These are phyloP conservation scores for Trichoderma sp. DNA, from an alignment of 2,329 filamentous ascomycete species.

Conservation along the genomic window DNA sequence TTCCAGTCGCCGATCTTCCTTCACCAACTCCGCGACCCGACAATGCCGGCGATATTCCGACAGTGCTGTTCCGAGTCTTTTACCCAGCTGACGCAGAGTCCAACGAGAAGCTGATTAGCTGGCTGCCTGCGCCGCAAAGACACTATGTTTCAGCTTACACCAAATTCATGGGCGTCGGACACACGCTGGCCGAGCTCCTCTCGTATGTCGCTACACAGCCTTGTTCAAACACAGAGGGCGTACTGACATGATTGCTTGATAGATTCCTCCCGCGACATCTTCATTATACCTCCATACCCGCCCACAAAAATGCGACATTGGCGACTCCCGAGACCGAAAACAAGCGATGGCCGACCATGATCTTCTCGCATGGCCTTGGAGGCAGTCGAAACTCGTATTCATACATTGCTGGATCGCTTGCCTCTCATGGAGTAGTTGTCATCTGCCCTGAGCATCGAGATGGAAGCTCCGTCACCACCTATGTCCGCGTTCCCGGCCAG, in stretches of 20 bases:
- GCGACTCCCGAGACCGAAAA: slow-evolving; percentile 52
- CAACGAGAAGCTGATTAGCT: slow-evolving; percentile 65
- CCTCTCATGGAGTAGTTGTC: slow-evolving; percentile 80
- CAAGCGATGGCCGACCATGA: slow-evolving; percentile 74
- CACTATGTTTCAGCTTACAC: slow-evolving; percentile 76
- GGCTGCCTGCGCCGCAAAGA: slow-evolving; percentile 78
- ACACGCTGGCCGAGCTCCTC: slow-evolving; percentile 60
- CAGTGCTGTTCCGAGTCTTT: slow-evolving; percentile 79
- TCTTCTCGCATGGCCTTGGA: slow-evolving; percentile 86
- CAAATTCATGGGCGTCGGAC: slow-evolving; percentile 70
- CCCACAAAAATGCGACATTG: slow-evolving; percentile 70
- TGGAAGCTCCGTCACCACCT: slow-evolving; percentile 75
- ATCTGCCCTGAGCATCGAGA: slow-evolving; percentile 83
- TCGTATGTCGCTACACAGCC: slow-evolving; percentile 49
- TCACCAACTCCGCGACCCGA: slow-evolving; percentile 58
- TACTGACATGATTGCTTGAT: slow-evolving; percentile 11
- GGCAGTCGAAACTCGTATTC: slow-evolving; percentile 84
- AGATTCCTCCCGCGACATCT: slow-evolving; percentile 72
- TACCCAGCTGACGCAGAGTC: slow-evolving; percentile 68
- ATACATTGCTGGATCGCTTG: slow-evolving; percentile 76
- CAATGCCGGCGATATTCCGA: slow-evolving; percentile 63
- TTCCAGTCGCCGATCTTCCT: slow-evolving; percentile 65
- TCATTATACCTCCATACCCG: slow-evolving; percentile 74
- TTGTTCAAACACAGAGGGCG: not conserved
- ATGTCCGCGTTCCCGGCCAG: slow-evolving; percentile 65